Conservation (phyloP, 2,329 filamentous ascomycete species). For the Elsinoe perseae region DNA sequence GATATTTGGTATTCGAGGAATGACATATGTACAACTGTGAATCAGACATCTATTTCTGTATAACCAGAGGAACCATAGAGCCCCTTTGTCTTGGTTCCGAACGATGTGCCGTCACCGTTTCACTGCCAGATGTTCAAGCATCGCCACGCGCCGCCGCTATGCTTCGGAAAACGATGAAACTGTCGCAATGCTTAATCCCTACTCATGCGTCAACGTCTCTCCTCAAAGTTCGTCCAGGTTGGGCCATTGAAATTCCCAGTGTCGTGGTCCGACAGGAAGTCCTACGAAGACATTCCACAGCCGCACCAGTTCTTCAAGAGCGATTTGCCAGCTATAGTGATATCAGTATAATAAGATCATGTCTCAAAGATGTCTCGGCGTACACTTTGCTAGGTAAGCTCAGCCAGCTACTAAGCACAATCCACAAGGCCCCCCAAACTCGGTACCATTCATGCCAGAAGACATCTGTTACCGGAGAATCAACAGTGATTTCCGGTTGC, state of each 20-base stretch:
- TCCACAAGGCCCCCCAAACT: constrained; percentile 55
- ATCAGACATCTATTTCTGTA: neutral
- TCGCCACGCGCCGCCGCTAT: constrained; percentile 14
- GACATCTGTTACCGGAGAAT: constrained; percentile 43
- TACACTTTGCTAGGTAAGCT: constrained; percentile 61
- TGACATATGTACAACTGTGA: neutral
- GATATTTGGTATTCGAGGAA: neutral
- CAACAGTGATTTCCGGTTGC: constrained; percentile 31
- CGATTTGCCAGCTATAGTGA: constrained; percentile 37
- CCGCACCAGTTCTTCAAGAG: constrained; percentile 46
- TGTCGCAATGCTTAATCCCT: constrained; percentile 13
- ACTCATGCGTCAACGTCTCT: constrained; percentile 12
- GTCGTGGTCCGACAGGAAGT: constrained; percentile 48
- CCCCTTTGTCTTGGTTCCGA: constrained; percentile 8
- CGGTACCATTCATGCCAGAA: constrained; percentile 57
- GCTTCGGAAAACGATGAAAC: constrained; percentile 13
- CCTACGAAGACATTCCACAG: constrained; percentile 58
- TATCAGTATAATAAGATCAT: neutral
- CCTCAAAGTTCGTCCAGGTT: constrained; percentile 25
- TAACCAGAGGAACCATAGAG: neutral
- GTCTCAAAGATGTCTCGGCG: constrained; percentile 36
- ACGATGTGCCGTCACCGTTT: constrained; percentile 11
- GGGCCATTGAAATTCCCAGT: constrained; percentile 48
- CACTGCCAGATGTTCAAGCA: neutral
- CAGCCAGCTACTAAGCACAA: constrained; percentile 64